phyloP scores from a whole-genome alignment of 495 filamentous ascomycete species.

The Sporormia fimetaria region DNA sequence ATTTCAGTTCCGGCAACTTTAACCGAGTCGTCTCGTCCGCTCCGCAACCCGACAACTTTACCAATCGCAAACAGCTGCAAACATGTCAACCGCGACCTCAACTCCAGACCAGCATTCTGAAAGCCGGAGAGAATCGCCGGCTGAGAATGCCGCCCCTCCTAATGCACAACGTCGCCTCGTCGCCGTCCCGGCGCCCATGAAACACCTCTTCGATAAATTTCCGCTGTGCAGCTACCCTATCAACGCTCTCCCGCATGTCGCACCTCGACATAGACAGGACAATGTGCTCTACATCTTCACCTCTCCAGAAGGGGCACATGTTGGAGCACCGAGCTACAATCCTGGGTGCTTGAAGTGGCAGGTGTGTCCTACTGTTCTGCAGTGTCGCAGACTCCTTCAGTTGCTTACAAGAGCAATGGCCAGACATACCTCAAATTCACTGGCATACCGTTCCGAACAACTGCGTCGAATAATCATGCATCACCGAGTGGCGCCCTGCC shows the following conservation, averaged over 20 bases:
- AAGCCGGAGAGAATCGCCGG: too few relatives aligned
- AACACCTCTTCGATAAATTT: slow-evolving; percentile 70
- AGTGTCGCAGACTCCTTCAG: neutral
- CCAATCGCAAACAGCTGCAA: too few relatives aligned
- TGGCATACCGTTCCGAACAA: slow-evolving; percentile 53
- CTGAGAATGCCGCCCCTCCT: too few relatives aligned
- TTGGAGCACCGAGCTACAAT: slow-evolving; percentile 70
- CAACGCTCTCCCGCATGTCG: slow-evolving; percentile 62
- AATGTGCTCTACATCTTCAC: slow-evolving; percentile 71
- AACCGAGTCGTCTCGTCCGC: too few relatives aligned
- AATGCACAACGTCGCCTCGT: slow-evolving; percentile 36
- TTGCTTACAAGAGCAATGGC: neutral
- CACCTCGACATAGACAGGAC: slow-evolving; percentile 37
- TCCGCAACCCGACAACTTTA: too few relatives aligned
- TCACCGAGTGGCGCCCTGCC: slow-evolving; percentile 79
- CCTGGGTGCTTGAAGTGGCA: slow-evolving; percentile 95
- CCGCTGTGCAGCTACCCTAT: slow-evolving; percentile 67
- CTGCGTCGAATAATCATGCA: slow-evolving; percentile 81
- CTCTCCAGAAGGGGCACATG: slow-evolving; percentile 48
- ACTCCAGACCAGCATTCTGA: too few relatives aligned
- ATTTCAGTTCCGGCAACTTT: too few relatives aligned
- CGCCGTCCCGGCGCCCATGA: slow-evolving; percentile 62
- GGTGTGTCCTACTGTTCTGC: slow-evolving; percentile 40
- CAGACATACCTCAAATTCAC: slow-evolving; percentile 78
- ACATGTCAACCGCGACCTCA: too few relatives aligned